Conservation (phyloP, 2,329 filamentous ascomycete species). For the Xylariaceae sp. region DNA sequence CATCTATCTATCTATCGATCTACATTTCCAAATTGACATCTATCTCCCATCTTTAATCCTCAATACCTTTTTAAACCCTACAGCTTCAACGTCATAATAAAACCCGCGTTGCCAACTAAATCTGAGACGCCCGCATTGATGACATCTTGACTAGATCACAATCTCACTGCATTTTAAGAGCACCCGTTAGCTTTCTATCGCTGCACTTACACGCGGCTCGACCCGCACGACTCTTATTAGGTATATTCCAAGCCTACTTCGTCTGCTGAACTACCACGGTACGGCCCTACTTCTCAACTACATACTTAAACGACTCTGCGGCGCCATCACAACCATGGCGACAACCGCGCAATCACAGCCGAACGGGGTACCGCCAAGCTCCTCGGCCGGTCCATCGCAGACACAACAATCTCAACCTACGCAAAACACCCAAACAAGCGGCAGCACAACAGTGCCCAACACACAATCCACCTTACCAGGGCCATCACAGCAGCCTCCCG, state of each 20-base stretch:
- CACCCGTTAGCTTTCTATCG: background rate
- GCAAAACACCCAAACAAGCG: slow-evolving; percentile 21
- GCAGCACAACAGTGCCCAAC: slow-evolving; percentile 23
- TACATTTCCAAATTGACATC: too few species aligned
- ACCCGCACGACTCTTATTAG: too few species aligned
- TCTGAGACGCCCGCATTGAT: background rate
- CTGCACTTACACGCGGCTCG: too few species aligned
- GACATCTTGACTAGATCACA: background rate
- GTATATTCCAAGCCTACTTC: too few species aligned
- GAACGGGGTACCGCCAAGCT: slow-evolving; percentile 17
- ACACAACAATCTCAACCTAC: slow-evolving; percentile 12
- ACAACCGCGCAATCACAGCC: slow-evolving; percentile 16
- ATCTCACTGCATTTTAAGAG: background rate
- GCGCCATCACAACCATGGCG: slow-evolving; percentile 16
- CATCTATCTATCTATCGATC: too few species aligned
- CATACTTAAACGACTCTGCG: background rate
- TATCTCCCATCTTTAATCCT: background rate
- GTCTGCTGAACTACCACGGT: background rate
- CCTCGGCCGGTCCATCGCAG: slow-evolving; percentile 20
- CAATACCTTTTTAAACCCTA: background rate
- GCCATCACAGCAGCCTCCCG: slow-evolving; percentile 14
- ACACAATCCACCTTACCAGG: too few species aligned
- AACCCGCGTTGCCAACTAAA: background rate
- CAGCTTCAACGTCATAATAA: background rate
- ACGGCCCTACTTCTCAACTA: background rate